phyloP scores from a whole-genome alignment of 495 filamentous ascomycete species.

The Penicillium cataractarum region DNA sequence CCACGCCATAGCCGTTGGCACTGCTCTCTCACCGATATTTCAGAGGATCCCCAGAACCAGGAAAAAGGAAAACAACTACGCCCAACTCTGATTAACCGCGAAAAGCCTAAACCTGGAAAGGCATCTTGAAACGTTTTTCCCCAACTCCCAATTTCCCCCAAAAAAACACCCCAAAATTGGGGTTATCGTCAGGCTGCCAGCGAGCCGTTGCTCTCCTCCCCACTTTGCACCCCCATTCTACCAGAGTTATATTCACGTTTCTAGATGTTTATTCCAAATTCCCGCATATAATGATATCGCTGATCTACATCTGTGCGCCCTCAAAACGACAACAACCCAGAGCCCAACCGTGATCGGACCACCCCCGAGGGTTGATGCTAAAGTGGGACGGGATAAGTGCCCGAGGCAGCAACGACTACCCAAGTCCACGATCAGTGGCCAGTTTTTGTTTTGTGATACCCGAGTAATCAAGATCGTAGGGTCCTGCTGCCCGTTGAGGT shows the following conservation, averaged over 20 bases:
- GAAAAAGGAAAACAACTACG: not conserved
- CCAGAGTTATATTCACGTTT: no score
- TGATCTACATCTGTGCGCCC: not conserved
- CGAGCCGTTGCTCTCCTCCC: not conserved
- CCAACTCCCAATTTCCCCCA: no score
- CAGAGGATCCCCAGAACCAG: not conserved
- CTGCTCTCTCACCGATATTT: not conserved
- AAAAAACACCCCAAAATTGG: not conserved
- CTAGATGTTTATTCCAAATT: constrained; percentile 1
- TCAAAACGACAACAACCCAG: not conserved
- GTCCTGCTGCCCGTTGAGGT: not conserved
- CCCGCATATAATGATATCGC: not conserved
- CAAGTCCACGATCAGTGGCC: not conserved
- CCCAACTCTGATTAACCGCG: not conserved
- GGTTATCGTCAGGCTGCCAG: not conserved
- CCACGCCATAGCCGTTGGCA: not conserved
- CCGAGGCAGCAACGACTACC: not conserved
- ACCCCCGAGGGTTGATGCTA: not conserved
- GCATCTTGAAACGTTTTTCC: not conserved
- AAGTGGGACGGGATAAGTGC: not conserved
- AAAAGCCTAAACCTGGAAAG: not conserved
- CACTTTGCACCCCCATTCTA: no score
- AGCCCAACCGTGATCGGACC: not conserved
- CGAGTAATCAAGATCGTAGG: not conserved
- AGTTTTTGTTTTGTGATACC: not conserved